These are phyloP conservation scores for Cnidoscolus chayamansa DNA, from an alignment of 441 rosid species.

Conservation along the genomic window DNA sequence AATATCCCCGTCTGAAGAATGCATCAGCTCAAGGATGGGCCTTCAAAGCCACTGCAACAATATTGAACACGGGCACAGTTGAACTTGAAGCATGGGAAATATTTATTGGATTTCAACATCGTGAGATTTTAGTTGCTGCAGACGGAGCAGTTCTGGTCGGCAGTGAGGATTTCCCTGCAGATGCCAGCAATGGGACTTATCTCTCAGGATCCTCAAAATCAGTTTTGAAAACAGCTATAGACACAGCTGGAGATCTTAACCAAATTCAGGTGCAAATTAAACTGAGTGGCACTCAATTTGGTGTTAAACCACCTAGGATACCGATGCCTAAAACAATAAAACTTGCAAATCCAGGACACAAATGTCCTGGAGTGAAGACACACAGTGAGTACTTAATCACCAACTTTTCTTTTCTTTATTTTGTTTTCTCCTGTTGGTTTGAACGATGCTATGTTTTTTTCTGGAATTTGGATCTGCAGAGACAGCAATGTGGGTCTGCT, in stretches of 20 bases:
- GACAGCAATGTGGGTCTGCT: conserved; percentile 54
- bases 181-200: conserved; percentile 11
- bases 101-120: conserved; percentile 13
- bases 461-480: conserved; percentile 31
- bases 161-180: neutral
- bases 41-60: conserved; percentile 6
- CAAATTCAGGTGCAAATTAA: conserved; percentile 9
- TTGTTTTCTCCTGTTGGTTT: neutral
- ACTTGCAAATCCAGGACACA: neutral
- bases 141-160: neutral
- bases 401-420: neutral
- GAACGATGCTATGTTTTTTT: neutral
- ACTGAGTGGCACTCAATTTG: conserved; percentile 8
- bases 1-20: conserved; percentile 6
- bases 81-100: conserved; percentile 7
- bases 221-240: conserved; percentile 8
- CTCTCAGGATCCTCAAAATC: neutral
- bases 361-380: conserved; percentile 4
- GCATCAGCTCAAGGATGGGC: neutral
- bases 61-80: conserved; percentile 6
- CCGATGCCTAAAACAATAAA: conserved; percentile 8
- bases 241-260: conserved; percentile 16
- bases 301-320: neutral
- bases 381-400: neutral
- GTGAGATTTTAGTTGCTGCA: conserved; percentile 7